Conservation (phyloP, 106 monocot genomes). For the Posidonia australis region DNA sequence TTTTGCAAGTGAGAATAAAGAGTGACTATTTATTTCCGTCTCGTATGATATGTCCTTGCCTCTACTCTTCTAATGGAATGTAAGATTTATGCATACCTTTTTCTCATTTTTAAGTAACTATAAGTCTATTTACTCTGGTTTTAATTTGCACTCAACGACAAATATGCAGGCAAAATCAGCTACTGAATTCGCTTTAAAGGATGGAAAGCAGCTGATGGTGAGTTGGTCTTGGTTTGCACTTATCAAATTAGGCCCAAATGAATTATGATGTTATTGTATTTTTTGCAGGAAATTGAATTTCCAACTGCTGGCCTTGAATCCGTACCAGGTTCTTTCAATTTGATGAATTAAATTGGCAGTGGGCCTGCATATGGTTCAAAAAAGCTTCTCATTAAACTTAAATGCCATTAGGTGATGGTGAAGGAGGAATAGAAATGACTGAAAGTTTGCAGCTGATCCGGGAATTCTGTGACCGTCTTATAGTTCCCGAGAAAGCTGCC, state of each 20-base stretch:
- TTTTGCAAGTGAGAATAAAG: no score
- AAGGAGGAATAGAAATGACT: constrained; percentile 95
- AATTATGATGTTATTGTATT: neutral
- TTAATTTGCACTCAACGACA: neutral
- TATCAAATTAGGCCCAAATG: neutral
- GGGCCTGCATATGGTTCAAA: neutral
- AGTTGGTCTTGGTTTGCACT: constrained; percentile 16
- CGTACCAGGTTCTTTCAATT: constrained; percentile 56
- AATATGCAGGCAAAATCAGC: constrained; percentile 68
- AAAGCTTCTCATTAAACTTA: neutral
- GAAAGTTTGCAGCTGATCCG: constrained; percentile 78
- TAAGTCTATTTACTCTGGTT: no score
- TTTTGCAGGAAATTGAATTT: constrained; percentile 85
- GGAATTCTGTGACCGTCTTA: constrained; percentile 60
- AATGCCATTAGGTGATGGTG: constrained; percentile 69
- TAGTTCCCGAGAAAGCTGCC: constrained; percentile 60
- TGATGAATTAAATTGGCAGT: neutral
- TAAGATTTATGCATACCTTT: no score
- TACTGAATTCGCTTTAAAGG: constrained; percentile 52
- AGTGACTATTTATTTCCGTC: no score
- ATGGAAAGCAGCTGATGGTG: constrained; percentile 69
- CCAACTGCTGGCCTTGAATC: constrained; percentile 86
- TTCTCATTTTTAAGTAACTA: no score
- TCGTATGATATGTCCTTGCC: no score
- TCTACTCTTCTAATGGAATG: no score